Evolutionary conservation across 1,284 basidiomycete genomes (phyloP).

Genomic region (Cutaneotrichosporon sp.): DNA sequence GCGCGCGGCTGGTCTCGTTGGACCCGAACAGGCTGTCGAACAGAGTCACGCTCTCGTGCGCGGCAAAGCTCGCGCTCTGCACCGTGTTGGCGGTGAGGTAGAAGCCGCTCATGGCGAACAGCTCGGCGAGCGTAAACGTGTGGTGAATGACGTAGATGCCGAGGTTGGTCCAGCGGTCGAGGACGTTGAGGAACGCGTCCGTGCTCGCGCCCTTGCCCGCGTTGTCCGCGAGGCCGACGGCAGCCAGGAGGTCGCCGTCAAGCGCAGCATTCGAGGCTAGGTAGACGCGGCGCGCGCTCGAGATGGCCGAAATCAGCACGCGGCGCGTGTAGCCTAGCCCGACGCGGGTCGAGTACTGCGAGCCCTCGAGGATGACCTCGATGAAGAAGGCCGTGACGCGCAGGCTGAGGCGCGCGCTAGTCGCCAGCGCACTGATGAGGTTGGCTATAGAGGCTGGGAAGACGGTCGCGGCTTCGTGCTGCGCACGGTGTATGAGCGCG

Average conservation of each 20-base stretch:
- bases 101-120: constrained; percentile 59
- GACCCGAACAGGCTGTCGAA: constrained; percentile 59
- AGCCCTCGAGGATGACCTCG: constrained; percentile 53
- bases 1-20: constrained; percentile 57
- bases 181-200: constrained; percentile 52
- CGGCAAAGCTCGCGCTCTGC: constrained; percentile 50
- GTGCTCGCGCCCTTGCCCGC: constrained; percentile 16
- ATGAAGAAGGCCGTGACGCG: constrained; percentile 52
- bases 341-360: constrained; percentile 42
- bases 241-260: constrained; percentile 27
- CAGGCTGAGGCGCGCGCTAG: constrained; percentile 49
- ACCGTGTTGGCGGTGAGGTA: constrained; percentile 54
- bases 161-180: constrained; percentile 59
- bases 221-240: neutral
- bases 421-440: constrained; percentile 52
- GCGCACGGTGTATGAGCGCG: neutral
- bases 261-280: constrained; percentile 38
- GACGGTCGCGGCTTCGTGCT: constrained; percentile 37
- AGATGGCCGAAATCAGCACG: constrained; percentile 53
- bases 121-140: constrained; percentile 58
- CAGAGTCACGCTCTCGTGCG: constrained; percentile 57
- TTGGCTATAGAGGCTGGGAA: constrained; percentile 52
- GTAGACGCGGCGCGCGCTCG: constrained; percentile 51
- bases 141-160: constrained; percentile 59
- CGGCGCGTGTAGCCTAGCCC: constrained; percentile 50